Percentiles rank a stretch among this genome's conserved stretches.
phyloP scores from a whole-genome alignment of 2,329 filamentous ascomycete genomes.

The Chrysosporium queenslandicum region DNA sequence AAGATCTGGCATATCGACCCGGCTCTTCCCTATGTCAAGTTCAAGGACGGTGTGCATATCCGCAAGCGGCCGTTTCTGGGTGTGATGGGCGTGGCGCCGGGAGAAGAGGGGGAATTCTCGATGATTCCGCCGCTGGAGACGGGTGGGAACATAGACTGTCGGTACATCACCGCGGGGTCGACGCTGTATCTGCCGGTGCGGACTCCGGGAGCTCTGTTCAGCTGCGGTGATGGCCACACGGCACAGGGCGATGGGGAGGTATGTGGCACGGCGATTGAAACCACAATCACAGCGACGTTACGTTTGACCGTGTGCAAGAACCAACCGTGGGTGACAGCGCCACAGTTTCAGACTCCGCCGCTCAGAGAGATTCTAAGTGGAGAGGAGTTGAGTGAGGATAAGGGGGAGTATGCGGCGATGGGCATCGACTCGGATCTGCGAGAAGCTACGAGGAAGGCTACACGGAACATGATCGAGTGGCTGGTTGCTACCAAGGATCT shows the following conservation, averaged over 20 bases:
- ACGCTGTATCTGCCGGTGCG: slow-evolving; percentile 44
- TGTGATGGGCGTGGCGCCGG: slow-evolving; percentile 44
- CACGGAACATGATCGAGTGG: slow-evolving; percentile 43
- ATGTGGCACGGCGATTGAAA: slow-evolving; percentile 49
- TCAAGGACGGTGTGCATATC: slow-evolving; percentile 42
- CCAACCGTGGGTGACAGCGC: slow-evolving; percentile 39
- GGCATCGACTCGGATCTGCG: slow-evolving; percentile 41
- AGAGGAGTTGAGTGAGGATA: slow-evolving; percentile 23
- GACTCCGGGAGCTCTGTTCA: slow-evolving; percentile 43
- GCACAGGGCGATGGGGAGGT: slow-evolving; percentile 48
- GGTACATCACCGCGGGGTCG: slow-evolving; percentile 40
- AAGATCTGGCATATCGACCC: slow-evolving; percentile 43
- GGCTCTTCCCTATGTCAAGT: slow-evolving; percentile 34
- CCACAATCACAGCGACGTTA: slow-evolving; percentile 41
- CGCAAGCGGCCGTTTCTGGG: slow-evolving; percentile 45
- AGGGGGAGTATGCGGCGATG: slow-evolving; percentile 40
- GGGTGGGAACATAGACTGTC: slow-evolving; percentile 49
- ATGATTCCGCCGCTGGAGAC: slow-evolving; percentile 44
- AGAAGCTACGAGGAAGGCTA: slow-evolving; percentile 42
- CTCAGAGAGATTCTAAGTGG: slow-evolving; percentile 18
- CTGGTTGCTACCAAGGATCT: slow-evolving; percentile 40
- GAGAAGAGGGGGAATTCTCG: slow-evolving; percentile 36
- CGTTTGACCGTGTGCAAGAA: slow-evolving; percentile 42
- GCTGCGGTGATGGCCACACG: slow-evolving; percentile 47
- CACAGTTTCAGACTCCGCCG: slow-evolving; percentile 39